phyloP scores from a whole-genome alignment of 2,329 filamentous ascomycete genomes.

The Nemania sp. region DNA sequence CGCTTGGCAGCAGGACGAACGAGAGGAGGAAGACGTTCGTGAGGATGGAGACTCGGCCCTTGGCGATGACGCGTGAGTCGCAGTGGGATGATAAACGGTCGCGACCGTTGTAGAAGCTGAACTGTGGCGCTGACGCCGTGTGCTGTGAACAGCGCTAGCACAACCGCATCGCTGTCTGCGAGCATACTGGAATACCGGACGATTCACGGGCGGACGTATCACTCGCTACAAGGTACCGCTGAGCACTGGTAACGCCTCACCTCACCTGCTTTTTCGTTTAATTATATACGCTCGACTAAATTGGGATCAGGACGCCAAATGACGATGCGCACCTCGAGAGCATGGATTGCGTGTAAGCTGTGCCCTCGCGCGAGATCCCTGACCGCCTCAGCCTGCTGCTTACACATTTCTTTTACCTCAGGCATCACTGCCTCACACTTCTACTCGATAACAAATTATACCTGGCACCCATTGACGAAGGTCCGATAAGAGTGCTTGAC shows the following conservation, averaged over 20 bases:
- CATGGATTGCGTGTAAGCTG: constrained; percentile 28
- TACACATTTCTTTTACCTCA: constrained; percentile 13
- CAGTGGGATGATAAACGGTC: constrained; percentile 1
- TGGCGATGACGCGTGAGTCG: constrained; percentile 36
- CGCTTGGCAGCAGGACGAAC: constrained; percentile 25
- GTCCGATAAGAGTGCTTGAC: constrained; percentile 41
- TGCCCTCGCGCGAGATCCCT: not conserved
- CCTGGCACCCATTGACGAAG: constrained; percentile 41
- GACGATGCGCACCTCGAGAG: constrained; percentile 29
- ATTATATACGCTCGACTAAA: constrained; percentile 2
- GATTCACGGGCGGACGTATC: constrained; percentile 39
- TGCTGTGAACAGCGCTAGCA: constrained; percentile 31
- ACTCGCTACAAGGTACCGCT: constrained; percentile 35
- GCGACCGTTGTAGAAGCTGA: not conserved
- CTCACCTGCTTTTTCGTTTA: not conserved
- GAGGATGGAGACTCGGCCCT: constrained; percentile 36
- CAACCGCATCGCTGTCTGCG: constrained; percentile 37
- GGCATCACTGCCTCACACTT: constrained; percentile 38
- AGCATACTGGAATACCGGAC: constrained; percentile 40
- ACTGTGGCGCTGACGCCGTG: constrained; percentile 5
- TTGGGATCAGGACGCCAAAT: constrained; percentile 25
- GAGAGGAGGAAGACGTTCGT: constrained; percentile 25
- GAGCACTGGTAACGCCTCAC: constrained; percentile 36
- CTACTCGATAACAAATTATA: constrained; percentile 40
- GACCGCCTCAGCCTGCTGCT: not conserved